Evolutionary conservation across 306 rosid genomes (phyloP).

Genomic region (Ziziphus jujuba): DNA sequence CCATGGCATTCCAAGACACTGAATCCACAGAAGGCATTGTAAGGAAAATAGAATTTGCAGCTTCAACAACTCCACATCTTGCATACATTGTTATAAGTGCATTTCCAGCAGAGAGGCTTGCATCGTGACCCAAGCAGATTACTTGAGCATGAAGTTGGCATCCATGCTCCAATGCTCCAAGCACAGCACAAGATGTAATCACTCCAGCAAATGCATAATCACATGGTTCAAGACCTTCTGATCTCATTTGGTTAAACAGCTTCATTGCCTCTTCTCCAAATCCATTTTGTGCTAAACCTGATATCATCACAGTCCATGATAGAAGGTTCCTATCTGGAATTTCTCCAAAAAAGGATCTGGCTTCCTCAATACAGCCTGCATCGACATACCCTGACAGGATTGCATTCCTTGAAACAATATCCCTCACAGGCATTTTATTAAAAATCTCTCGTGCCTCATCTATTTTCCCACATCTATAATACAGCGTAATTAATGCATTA

Average conservation of each 20-base stretch:
- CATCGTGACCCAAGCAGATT: conserved; percentile 15
- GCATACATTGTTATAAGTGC: conserved; percentile 29
- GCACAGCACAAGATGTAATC: conserved; percentile 25
- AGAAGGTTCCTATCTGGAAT: conserved; percentile 16
- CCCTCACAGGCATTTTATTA: conserved; percentile 14
- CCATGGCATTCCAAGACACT: conserved; percentile 29
- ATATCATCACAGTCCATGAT: conserved; percentile 18
- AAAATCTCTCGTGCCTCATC: conserved; percentile 13
- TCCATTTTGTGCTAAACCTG: conserved; percentile 24
- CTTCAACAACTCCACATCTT: conserved; percentile 27
- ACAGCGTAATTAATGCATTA: conserved; percentile 19
- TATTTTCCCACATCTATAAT: conserved; percentile 15
- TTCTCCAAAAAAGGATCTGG: conserved; percentile 18
- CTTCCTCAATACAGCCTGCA: conserved; percentile 23
- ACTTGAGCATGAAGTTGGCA: conserved; percentile 28
- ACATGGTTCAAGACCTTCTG: conserved; percentile 21
- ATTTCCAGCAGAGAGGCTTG: conserved; percentile 27
- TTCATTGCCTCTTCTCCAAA: conserved; percentile 20
- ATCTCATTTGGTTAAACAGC: conserved; percentile 23
- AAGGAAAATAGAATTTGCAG: conserved; percentile 19
- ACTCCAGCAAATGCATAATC: conserved; percentile 31
- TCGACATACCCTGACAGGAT: conserved; percentile 18
- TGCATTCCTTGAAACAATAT: conserved; percentile 24
- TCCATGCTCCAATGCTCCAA: conserved; percentile 28
- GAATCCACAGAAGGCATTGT: conserved; percentile 27